Base-by-base conservation (phyloP, 768 basidiomycete species). In the Strobilomyces dryophilus region DNA sequence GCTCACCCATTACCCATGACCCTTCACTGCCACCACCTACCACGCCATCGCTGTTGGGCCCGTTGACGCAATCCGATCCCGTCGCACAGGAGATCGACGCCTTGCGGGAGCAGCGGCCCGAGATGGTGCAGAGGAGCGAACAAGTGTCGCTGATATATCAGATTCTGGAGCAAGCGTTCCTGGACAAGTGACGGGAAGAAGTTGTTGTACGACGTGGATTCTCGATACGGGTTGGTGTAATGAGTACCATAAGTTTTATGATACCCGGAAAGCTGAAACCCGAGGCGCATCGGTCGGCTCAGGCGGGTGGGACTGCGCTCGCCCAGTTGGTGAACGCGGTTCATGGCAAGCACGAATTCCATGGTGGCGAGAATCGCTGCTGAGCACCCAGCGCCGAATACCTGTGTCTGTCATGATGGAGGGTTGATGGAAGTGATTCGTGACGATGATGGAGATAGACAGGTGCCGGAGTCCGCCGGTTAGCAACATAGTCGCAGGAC, bases 401-500 rank as follows among this genome's bases (percentile, higher is more conserved):
- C n/a, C n/a, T n/a, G n/a, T n/a, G n/a, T n/a, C n/a, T n/a, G n/a
- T n/a, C n/a, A n/a, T n/a, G n/a, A n/a, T n/a, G n/a, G n/a, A n/a
- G n/a, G n/a, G n/a, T n/a, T n/a, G n/a, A n/a, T n/a, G n/a, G n/a
- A n/a, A n/a, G n/a, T n/a, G n/a, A n/a, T n/a, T n/a, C n/a, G n/a
- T n/a, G n/a, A n/a, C n/a, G n/a, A n/a, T n/a, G n/a, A n/a, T n/a
- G n/a, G n/a, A n/a, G n/a, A n/a, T n/a, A n/a, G n/a, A n/a, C 91
- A 10, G 95, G 95, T 6, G 93, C 95, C 20, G 95, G 95, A 3
- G 95, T 92, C 83, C 92, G 66, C 17, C 21, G 24, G 24, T 24
- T 24, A 24, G 24, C 24, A 24, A 24, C 2, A 24, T 4, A 24
- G 2, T 24, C 24, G 24, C 24, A 24, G 24, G n/a, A n/a, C n/a